phyloP scores from a whole-genome alignment of 2,329 filamentous ascomycete genomes.

The Fusarium scirpi region DNA sequence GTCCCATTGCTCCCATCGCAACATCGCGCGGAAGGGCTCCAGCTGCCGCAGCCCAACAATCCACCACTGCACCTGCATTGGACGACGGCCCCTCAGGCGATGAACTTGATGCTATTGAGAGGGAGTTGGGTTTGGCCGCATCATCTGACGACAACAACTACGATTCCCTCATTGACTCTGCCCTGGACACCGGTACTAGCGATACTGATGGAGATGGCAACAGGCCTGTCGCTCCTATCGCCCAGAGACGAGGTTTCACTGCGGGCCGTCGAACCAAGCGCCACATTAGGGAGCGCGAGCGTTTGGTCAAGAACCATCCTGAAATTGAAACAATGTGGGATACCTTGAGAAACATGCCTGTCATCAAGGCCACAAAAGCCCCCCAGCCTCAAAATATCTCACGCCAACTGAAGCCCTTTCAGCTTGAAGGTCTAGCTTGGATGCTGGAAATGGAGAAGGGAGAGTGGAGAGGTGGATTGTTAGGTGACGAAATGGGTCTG shows the following conservation, averaged over 20 bases:
- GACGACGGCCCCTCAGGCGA: slow-evolving; percentile 3
- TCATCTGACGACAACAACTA: not conserved
- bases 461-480: slow-evolving; percentile 86
- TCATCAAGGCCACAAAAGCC: slow-evolving; percentile 67
- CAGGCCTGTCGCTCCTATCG: slow-evolving; percentile 33
- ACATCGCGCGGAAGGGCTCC: not conserved
- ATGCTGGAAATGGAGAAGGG: slow-evolving; percentile 91
- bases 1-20: not conserved
- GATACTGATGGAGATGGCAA: slow-evolving; percentile 37
- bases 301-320: slow-evolving; percentile 82
- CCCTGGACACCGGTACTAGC: slow-evolving; percentile 25
- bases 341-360: slow-evolving; percentile 74
- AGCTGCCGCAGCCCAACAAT: not conserved
- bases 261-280: slow-evolving; percentile 42
- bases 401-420: slow-evolving; percentile 89
- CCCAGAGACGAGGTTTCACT: slow-evolving; percentile 51
- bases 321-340: slow-evolving; percentile 87
- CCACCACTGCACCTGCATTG: not conserved
- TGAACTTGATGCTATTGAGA: slow-evolving; percentile 13
- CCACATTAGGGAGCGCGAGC: slow-evolving; percentile 65
- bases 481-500: slow-evolving; percentile 98
- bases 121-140: not conserved
- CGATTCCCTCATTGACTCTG: not conserved
- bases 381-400: slow-evolving; percentile 76
- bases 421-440: slow-evolving; percentile 93